Evolutionary conservation across 148 eudicot species (phyloP).

Genomic region (Rhododendron henanense): DNA sequence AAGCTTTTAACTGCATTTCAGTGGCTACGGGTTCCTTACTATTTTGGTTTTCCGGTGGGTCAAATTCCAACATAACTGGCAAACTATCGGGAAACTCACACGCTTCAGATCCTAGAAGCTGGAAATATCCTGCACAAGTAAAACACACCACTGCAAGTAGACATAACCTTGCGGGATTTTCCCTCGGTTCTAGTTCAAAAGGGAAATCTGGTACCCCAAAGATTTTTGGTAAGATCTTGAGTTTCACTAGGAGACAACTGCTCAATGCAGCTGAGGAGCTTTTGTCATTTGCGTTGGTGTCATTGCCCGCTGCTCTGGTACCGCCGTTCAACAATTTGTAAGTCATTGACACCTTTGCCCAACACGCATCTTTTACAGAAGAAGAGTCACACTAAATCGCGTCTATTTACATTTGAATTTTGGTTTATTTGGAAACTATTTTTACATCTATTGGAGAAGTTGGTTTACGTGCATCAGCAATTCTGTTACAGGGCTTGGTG

Average conservation of each 20-base stretch:
- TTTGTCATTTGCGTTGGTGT: conserved; percentile 43
- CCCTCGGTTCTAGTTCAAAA: conserved; percentile 21
- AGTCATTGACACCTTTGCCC: conserved; percentile 14
- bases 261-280: conserved; percentile 33
- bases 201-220: conserved; percentile 22
- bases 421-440: neutral
- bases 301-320: conserved; percentile 57
- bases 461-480: neutral
- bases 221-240: conserved; percentile 35
- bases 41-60: conserved; percentile 44
- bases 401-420: neutral
- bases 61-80: conserved; percentile 27
- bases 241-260: conserved; percentile 37
- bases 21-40: conserved; percentile 51
- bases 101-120: conserved; percentile 17
- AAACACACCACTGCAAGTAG: conserved; percentile 22
- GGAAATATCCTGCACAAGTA: conserved; percentile 24
- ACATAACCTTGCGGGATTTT: conserved; percentile 23
- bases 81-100: conserved; percentile 21
- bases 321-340: conserved; percentile 58
- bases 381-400: neutral
- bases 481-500: neutral
- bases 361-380: neutral
- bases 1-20: conserved; percentile 48
- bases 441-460: neutral